Conservation (phyloP, 345 rosid genomes). For the Heritiera fomes region DNA sequence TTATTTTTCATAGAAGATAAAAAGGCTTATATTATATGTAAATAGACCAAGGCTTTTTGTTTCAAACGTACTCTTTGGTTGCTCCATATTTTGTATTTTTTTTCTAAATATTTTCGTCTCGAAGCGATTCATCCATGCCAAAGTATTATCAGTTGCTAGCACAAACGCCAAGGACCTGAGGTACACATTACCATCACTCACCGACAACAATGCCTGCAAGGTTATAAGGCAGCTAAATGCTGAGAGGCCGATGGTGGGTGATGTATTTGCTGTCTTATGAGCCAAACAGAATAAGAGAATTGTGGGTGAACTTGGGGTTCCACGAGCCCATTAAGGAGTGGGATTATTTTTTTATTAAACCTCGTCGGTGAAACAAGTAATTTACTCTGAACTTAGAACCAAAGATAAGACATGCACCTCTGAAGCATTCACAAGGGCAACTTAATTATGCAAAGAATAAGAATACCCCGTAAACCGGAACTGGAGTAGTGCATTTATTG, state of each 20-base stretch:
- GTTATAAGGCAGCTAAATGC: slow-evolving; percentile 78
- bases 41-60: too few species aligned
- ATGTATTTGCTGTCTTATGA: slow-evolving; percentile 82
- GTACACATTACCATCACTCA: slow-evolving; percentile 67
- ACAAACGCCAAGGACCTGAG: slow-evolving; percentile 73
- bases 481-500: background rate
- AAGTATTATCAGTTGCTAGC: too few species aligned
- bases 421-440: background rate
- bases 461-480: background rate
- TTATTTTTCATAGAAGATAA: too few species aligned
- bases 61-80: too few species aligned
- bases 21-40: too few species aligned
- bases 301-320: slow-evolving; percentile 84
- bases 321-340: slow-evolving; percentile 85
- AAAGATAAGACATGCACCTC: background rate
- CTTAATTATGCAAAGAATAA: background rate
- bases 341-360: slow-evolving; percentile 40
- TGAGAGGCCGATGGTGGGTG: slow-evolving; percentile 86
- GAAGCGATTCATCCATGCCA: too few species aligned
- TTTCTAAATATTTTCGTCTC: too few species aligned
- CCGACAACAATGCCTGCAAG: slow-evolving; percentile 69
- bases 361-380: background rate
- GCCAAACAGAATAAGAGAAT: slow-evolving; percentile 73
- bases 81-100: too few species aligned
- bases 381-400: background rate